Conservation (phyloP, 2,329 filamentous ascomycete genomes). For the Aspergillus thermomutatus region DNA sequence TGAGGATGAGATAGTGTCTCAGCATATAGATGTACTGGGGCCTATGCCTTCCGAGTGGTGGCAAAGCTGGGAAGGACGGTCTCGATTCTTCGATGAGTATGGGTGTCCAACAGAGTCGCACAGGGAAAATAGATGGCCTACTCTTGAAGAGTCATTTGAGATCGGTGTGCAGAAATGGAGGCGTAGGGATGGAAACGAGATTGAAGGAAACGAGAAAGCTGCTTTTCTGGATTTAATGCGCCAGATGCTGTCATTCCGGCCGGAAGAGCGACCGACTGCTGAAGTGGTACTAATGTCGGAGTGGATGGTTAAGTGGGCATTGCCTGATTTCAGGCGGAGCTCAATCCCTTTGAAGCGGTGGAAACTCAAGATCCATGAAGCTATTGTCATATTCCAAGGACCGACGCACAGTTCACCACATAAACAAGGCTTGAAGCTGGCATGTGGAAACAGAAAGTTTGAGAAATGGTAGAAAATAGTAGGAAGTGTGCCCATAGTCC, state of each 20-base stretch:
- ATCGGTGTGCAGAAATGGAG: slow-evolving; percentile 12
- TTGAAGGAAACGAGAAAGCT: slow-evolving; percentile 18
- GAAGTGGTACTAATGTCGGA: slow-evolving; percentile 30
- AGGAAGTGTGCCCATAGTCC: no score
- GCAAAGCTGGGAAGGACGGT: slow-evolving; percentile 13
- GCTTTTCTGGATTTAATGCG: slow-evolving; percentile 30
- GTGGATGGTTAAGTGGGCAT: slow-evolving; percentile 35
- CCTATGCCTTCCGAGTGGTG: slow-evolving; percentile 18
- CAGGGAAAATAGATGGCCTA: slow-evolving; percentile 12
- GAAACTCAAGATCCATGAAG: no score
- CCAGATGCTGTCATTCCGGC: slow-evolving; percentile 28
- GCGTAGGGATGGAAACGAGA: slow-evolving; percentile 10
- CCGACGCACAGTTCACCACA: no score
- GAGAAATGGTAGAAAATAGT: no score
- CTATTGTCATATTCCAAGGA: no score
- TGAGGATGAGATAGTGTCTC: slow-evolving; percentile 10
- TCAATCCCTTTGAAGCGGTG: no score
- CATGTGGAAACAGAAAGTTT: no score
- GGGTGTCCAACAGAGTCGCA: slow-evolving; percentile 11
- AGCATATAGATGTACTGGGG: slow-evolving; percentile 16
- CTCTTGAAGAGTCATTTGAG: slow-evolving; percentile 18
- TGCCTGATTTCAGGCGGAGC: no score
- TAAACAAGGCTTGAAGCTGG: no score
- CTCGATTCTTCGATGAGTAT: slow-evolving; percentile 14
- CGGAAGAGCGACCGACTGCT: slow-evolving; percentile 26